Evolutionary conservation across 352 stramenopile genomes (phyloP).

Genomic region (Phytophthora pluvialis): DNA sequence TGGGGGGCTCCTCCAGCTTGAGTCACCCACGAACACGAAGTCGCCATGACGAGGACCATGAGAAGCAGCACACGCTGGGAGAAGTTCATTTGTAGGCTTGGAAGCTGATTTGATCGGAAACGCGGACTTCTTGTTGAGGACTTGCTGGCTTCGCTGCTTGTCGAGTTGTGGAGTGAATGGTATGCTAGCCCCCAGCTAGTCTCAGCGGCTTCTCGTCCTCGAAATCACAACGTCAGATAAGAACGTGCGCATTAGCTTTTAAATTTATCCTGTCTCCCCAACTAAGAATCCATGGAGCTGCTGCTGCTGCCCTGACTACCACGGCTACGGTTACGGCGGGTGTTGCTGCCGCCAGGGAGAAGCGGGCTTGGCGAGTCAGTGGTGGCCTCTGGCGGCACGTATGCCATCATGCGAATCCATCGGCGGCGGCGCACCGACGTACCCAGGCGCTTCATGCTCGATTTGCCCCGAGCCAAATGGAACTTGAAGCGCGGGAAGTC

Average conservation of each 20-base stretch:
- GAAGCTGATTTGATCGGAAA: constrained; percentile 1
- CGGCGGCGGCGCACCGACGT: constrained; percentile 76
- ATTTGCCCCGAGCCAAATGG: constrained; percentile 80
- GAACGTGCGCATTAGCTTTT: constrained; percentile 9
- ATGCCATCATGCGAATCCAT: constrained; percentile 90
- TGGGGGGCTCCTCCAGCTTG: constrained; percentile 18
- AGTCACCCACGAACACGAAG: constrained; percentile 5
- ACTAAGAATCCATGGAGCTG: constrained; percentile 36
- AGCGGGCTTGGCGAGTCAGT: constrained; percentile 21
- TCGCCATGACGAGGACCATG: constrained; percentile 20
- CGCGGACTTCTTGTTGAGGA: not conserved
- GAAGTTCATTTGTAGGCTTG: constrained; percentile 19
- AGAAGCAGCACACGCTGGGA: constrained; percentile 27
- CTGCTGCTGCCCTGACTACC: constrained; percentile 40
- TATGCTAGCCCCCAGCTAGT: not conserved
- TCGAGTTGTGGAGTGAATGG: not conserved
- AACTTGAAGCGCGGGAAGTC: constrained; percentile 89
- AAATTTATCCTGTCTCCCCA: constrained; percentile 23
- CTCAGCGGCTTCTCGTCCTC: constrained; percentile 11
- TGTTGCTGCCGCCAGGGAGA: not conserved
- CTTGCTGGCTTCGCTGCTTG: constrained; percentile 8
- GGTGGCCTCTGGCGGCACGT: constrained; percentile 58
- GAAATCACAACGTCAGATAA: constrained; percentile 11
- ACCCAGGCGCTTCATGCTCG: constrained; percentile 76
- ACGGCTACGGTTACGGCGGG: constrained; percentile 26